Conservation (phyloP, 176 grass and related monocot species). For the Ananas comosus region DNA sequence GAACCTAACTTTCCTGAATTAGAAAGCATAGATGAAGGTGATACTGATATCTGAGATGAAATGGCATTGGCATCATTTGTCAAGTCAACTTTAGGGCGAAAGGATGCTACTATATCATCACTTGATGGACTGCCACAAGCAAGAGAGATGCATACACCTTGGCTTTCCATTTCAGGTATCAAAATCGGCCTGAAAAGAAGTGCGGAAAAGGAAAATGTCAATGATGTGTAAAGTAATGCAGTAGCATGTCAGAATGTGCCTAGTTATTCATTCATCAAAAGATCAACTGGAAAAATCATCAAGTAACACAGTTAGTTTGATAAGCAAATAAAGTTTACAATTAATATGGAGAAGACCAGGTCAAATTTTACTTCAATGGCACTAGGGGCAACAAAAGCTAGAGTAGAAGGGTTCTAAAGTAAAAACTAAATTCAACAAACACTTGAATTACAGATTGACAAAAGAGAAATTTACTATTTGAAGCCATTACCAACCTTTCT, state of each 20-base stretch:
- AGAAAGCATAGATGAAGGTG: constrained; percentile 20
- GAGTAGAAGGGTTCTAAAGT: too few relatives aligned
- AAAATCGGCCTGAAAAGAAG: constrained; percentile 44
- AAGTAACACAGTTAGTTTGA: too few relatives aligned
- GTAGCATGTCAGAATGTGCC: background rate
- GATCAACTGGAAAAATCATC: too few relatives aligned
- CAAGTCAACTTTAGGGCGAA: constrained; percentile 58
- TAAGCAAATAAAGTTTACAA: background rate
- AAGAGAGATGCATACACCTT: constrained; percentile 73
- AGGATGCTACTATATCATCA: constrained; percentile 58
- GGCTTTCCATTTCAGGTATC: constrained; percentile 39
- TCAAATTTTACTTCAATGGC: background rate
- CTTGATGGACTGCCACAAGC: constrained; percentile 33
- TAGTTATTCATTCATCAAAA: too few relatives aligned
- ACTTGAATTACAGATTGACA: background rate
- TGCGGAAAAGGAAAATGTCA: constrained; percentile 4
- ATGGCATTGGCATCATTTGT: constrained; percentile 21
- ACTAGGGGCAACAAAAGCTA: too few relatives aligned
- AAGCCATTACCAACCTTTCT: constrained; percentile 26
- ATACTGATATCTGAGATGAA: constrained; percentile 31
- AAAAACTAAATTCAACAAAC: background rate
- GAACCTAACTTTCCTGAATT: constrained; percentile 46
- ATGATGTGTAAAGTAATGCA: background rate
- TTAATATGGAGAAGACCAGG: background rate
- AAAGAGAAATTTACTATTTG: background rate